These are phyloP conservation scores for Xanthoceras sorbifolium DNA, from an alignment of 345 rosid species.

Conservation along the genomic window DNA sequence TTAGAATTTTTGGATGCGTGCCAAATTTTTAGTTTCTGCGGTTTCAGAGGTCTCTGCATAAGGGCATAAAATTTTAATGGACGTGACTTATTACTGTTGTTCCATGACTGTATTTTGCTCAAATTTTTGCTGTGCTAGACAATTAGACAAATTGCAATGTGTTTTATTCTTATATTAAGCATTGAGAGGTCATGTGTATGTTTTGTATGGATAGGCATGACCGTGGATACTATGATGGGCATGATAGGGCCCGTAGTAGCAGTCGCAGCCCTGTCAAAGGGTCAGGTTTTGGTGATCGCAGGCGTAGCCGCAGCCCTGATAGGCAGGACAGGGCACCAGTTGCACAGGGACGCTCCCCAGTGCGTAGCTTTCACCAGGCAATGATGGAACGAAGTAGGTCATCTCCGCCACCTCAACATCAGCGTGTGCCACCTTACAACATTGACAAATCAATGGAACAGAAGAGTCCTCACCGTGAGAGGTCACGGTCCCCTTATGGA, in stretches of 20 bases:
- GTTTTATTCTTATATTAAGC: not conserved
- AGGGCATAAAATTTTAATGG: not conserved
- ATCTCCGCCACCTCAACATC: constrained; percentile 12
- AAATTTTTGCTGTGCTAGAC: not conserved
- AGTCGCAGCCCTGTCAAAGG: constrained; percentile 47
- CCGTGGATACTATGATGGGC: constrained; percentile 28
- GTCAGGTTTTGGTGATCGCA: constrained; percentile 45
- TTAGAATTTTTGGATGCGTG: not conserved
- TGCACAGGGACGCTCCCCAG: constrained; percentile 45
- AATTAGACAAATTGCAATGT: not conserved
- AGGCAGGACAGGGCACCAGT: constrained; percentile 35
- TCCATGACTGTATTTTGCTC: not conserved
- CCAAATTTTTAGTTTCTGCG: not conserved
- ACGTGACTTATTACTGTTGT: not conserved
- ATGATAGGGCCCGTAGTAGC: constrained; percentile 28
- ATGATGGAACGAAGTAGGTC: constrained; percentile 53
- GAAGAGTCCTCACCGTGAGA: constrained; percentile 19
- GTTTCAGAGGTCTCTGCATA: no score
- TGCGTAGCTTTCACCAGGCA: constrained; percentile 67
- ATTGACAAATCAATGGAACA: not conserved
- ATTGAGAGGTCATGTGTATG: not conserved
- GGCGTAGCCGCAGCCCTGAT: constrained; percentile 54
- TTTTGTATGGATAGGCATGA: constrained; percentile 20
- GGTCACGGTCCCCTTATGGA: constrained; percentile 30
- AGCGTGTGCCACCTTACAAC: not conserved